Evolutionary conservation across 306 rosid genomes (phyloP).

Genomic region (Cajanus cajan): DNA sequence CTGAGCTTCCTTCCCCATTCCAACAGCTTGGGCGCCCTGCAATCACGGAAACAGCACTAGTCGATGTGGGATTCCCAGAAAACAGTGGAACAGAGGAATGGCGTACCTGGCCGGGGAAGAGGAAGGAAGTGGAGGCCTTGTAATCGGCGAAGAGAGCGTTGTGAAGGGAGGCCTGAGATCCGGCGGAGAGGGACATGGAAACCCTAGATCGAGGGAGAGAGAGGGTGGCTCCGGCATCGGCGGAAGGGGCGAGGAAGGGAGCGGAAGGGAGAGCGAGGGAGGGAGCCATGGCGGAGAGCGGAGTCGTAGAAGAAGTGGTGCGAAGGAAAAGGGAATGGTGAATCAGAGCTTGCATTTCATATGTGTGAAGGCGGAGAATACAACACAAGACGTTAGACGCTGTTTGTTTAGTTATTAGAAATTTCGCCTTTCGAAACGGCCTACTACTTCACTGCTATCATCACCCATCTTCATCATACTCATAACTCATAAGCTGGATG

Average conservation of each 20-base stretch:
- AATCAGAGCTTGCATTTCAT: constrained; percentile 35
- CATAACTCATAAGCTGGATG: not conserved
- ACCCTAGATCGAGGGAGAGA: constrained; percentile 64
- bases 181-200: constrained; percentile 63
- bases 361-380: constrained; percentile 51
- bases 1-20: constrained; percentile 96
- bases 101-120: constrained; percentile 92
- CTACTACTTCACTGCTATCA: constrained; percentile 32
- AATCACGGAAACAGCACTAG: not conserved
- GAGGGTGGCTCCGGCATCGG: constrained; percentile 31
- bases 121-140: constrained; percentile 69
- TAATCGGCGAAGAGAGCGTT: constrained; percentile 70
- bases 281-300: constrained; percentile 53
- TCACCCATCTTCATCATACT: no score
- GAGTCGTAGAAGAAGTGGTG: constrained; percentile 25
- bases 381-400: no score
- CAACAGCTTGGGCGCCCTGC: constrained; percentile 97
- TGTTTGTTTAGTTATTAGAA: not conserved
- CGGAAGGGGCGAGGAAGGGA: constrained; percentile 29
- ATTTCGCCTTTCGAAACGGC: constrained; percentile 36
- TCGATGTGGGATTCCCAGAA: no score
- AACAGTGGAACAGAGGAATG: no score
- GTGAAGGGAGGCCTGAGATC: constrained; percentile 55
- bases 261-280: constrained; percentile 51
- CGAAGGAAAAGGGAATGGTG: constrained; percentile 39